Evolutionary conservation across 148 eudicot species (phyloP), one percentile per base, ranked within the genome.

Genomic region (Arbutus unedo): DNA sequence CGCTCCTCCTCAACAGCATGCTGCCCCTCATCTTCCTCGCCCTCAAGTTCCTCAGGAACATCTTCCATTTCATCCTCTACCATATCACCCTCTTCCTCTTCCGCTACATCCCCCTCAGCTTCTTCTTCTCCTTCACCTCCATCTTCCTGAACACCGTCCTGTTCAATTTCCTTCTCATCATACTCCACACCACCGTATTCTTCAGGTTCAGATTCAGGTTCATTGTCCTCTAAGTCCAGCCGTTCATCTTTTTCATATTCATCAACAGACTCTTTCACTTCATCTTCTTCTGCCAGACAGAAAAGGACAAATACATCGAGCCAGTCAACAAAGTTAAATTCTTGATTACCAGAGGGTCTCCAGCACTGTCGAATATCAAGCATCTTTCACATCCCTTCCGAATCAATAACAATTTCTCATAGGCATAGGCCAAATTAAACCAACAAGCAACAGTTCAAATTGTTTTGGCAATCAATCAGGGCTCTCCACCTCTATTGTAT

Each of bases 201-300:
- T 88, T 96, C 99, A 55, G 94, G 93, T 85, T 96, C 99, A 88
- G 88, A 94, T 76, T 94, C 99, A 77, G 95, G 94, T 43, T 96
- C 99, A 86, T 96, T 90, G 88, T 96, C 99, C 92, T 94, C 99
- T 84, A 96, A 92, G 84, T 96, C 98, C 84, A 96, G 87, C 83
- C 94, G 85, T 84, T 96, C 99, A 85, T 85, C 98, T 84, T 84
- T 94, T 86, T 93, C 99, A 88, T 89, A 91, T 79, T 96, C 97
- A 86, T 94, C 97, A 56, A 90, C 89, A 64, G 91, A 59, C 82
- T 92, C 97, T 88, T 94, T 96, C 77, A 85, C 91, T 89, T 91
- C 90, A 51, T 88, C 92, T 83, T 92, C 93, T 82, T 93, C 99
- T 96, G 97, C 88, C 91, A 93, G 72, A 85, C 82, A 90, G 89